These are phyloP conservation scores for Galerina sulciceps DNA, from an alignment of 768 basidiomycete genomes.

Conservation along the genomic window DNA sequence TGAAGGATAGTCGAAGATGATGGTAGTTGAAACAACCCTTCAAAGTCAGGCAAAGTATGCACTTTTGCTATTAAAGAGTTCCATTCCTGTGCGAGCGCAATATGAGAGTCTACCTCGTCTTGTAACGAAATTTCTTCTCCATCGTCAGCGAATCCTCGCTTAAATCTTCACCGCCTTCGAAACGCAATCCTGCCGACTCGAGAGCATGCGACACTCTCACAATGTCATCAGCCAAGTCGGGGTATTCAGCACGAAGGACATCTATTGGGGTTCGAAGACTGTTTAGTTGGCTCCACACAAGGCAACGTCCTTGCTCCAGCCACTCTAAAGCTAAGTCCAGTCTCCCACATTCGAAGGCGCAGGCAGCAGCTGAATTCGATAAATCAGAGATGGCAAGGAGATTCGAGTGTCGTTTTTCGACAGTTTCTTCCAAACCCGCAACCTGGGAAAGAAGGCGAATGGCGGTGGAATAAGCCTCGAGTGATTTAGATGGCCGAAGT, in stretches of 20 bases:
- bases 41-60: not conserved
- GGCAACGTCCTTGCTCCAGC: constrained; percentile 18
- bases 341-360: constrained; percentile 4
- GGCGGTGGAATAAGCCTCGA: constrained; percentile 13
- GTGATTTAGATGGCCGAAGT: not conserved
- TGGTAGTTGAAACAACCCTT: not conserved
- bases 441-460: constrained; percentile 17
- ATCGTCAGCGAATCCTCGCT: not conserved
- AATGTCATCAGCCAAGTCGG: constrained; percentile 1
- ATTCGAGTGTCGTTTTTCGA: constrained; percentile 11
- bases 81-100: not conserved
- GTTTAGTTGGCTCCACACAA: constrained; percentile 18
- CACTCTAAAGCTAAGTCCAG: constrained; percentile 8
- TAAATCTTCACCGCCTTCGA: not conserved
- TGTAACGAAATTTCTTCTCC: not conserved
- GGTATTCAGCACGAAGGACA: not conserved
- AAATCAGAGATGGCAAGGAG: constrained; percentile 13
- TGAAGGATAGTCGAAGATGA: not conserved
- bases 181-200: not conserved
- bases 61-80: not conserved
- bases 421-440: constrained; percentile 19
- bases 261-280: constrained; percentile 11
- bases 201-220: not conserved
- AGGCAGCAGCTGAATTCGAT: constrained; percentile 17
- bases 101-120: not conserved